Evolutionary conservation across 202 grass and related monocot species (phyloP).

Genomic region (Dendrocalamus latiflorus): DNA sequence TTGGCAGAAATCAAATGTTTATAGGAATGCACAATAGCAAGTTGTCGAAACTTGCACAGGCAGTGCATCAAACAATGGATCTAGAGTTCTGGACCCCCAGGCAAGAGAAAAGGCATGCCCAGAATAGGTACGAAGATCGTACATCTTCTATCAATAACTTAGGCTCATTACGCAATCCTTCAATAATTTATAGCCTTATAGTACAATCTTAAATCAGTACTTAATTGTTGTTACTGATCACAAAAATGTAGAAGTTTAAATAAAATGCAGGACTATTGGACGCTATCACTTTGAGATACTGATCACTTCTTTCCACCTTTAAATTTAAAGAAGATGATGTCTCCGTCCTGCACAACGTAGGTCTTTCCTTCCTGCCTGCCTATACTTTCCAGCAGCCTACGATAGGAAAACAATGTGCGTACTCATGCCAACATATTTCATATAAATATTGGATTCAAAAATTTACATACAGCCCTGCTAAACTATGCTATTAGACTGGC

Average conservation of each 20-base stretch:
- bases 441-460: not conserved
- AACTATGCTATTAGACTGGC: not conserved
- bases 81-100: too few species aligned
- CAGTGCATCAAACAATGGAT: not conserved
- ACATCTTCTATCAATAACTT: conserved; percentile 6
- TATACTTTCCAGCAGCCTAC: conserved; percentile 92
- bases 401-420: not conserved
- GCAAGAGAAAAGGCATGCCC: not conserved
- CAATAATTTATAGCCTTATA: not conserved
- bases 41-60: not conserved
- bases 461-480: not conserved
- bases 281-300: not conserved
- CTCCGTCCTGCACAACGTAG: conserved; percentile 55
- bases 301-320: conserved; percentile 91
- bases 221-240: not conserved
- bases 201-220: conserved; percentile 11
- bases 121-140: not conserved
- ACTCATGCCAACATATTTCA: not conserved
- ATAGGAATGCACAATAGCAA: not conserved
- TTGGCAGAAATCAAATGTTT: too few species aligned
- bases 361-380: conserved; percentile 53
- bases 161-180: conserved; percentile 18
- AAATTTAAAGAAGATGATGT: conserved; percentile 96
- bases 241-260: conserved; percentile 7
- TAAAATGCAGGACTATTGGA: conserved; percentile 21